phyloP scores from a whole-genome alignment of 2,329 filamentous ascomycete genomes.

The Clarireedia paspali region DNA sequence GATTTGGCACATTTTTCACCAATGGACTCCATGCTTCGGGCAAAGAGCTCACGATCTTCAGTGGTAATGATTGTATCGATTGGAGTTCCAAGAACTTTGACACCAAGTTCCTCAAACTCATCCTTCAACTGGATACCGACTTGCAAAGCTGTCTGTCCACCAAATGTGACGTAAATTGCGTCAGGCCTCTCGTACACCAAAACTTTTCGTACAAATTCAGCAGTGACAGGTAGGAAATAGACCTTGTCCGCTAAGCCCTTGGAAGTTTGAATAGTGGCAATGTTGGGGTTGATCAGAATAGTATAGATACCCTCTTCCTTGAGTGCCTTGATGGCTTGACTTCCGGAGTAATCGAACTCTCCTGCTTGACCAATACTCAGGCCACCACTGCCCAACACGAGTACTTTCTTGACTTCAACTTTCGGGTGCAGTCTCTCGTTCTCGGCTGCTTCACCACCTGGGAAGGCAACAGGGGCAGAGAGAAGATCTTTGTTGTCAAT shows the following conservation, averaged over 20 bases:
- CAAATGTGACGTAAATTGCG: conserved; percentile 95
- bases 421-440: conserved; percentile 70
- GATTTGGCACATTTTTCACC: conserved; percentile 96
- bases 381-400: conserved; percentile 93
- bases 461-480: conserved; percentile 71
- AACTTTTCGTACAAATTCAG: conserved; percentile 95
- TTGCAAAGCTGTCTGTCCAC: conserved; percentile 95
- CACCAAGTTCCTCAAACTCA: conserved; percentile 88
- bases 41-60: conserved; percentile 93
- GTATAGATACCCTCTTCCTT: conserved; percentile 91
- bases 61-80: conserved; percentile 89
- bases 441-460: conserved; percentile 73
- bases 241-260: conserved; percentile 94
- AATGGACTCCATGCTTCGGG: conserved; percentile 93
- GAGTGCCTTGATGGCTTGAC: conserved; percentile 87
- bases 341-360: conserved; percentile 98
- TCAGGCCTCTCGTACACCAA: conserved; percentile 94
- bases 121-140: conserved; percentile 97
- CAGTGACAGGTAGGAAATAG: conserved; percentile 95
- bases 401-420: conserved; percentile 90
- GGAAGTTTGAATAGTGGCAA: conserved; percentile 96
- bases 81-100: conserved; percentile 91
- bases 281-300: conserved; percentile 95
- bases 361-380: conserved; percentile 95
- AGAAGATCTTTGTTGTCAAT: conserved; percentile 61